Evolutionary conservation across 768 basidiomycete genomes (phyloP), one percentile per base, ranked within the genome.

Genomic region (Kwoniella mangroviensis): DNA sequence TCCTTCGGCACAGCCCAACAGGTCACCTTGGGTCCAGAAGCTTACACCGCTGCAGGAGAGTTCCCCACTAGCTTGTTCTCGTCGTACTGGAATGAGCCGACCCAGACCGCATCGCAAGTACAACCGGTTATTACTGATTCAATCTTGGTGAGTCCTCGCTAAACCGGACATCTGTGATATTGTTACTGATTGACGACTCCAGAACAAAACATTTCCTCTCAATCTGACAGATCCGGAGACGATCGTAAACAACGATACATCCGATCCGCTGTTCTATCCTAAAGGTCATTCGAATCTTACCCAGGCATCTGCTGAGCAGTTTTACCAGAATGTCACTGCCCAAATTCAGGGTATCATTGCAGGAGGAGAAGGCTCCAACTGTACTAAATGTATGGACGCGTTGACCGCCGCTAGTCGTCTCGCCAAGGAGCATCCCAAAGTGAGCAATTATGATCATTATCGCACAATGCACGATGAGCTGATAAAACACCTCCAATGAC

Each of bases 101-200:
- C 90, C 1, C 89, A 87, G 41, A 92, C 91, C 2, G 87, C 87
- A 13, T 88, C 86, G 0, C 91, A 92, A 78, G 88, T 88, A 3
- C 91, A 92, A 82, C 91, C 91, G n/a, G 86, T 91, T 68, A 86
- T 92, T 45, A 87, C 90, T 15, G 91, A 92, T 78, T 89, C 90
- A 10, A 87, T 91, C 41, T 86, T 86, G 28, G 91, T 90, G 55
- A 62, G 70, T 64, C 26, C 21, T 15, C 28, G 12, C n/a, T n/a
- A n/a, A n/a, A n/a, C n/a, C 61, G 15, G 11, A 24, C 22, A 59
- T n/a, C n/a, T 21, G 19, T 26, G 17, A 65, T 11, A 34, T 17
- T 41, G 12, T 24, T 22, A 61, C 13, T 60, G 19, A 52, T 26
- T 62, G 61, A 21, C 11, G 40, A 21, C 9, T 42, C n/a, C 43